Conservation (phyloP, 2,329 filamentous ascomycete species). For the Tolypocladium inflatum region DNA sequence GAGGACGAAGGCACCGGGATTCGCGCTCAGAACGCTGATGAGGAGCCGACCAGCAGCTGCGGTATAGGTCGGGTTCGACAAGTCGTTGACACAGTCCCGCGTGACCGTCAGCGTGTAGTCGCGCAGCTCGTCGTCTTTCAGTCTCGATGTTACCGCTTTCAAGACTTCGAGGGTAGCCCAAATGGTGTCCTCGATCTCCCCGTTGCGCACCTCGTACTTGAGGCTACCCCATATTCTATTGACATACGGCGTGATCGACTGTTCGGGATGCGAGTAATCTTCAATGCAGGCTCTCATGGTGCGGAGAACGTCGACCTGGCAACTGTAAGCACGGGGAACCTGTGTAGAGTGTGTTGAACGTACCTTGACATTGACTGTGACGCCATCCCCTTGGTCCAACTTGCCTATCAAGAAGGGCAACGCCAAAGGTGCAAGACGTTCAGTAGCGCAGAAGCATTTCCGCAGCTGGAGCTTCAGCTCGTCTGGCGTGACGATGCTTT, state of each 20-base stretch:
- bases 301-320: constrained; percentile 42
- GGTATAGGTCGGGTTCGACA: constrained; percentile 43
- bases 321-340: constrained; percentile 4
- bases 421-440: constrained; percentile 32
- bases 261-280: constrained; percentile 34
- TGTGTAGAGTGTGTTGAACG: neutral
- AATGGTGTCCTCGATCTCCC: constrained; percentile 47
- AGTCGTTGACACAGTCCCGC: constrained; percentile 42
- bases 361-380: constrained; percentile 50
- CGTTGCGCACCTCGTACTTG: constrained; percentile 54
- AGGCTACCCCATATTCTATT: constrained; percentile 49
- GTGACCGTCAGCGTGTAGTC: constrained; percentile 39
- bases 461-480: constrained; percentile 44
- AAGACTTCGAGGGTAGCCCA: constrained; percentile 47
- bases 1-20: constrained; percentile 35
- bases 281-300: constrained; percentile 45
- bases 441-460: constrained; percentile 42
- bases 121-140: constrained; percentile 33
- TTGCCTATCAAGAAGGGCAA: constrained; percentile 48
- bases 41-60: constrained; percentile 42
- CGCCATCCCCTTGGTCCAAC: constrained; percentile 47
- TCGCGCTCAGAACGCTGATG: constrained; percentile 40
- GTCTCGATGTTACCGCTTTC: constrained; percentile 34
- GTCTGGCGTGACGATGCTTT: constrained; percentile 44
- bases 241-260: constrained; percentile 38